Base-by-base conservation (phyloP, 495 filamentous ascomycete genomes). In the Aspergillus affinis region DNA sequence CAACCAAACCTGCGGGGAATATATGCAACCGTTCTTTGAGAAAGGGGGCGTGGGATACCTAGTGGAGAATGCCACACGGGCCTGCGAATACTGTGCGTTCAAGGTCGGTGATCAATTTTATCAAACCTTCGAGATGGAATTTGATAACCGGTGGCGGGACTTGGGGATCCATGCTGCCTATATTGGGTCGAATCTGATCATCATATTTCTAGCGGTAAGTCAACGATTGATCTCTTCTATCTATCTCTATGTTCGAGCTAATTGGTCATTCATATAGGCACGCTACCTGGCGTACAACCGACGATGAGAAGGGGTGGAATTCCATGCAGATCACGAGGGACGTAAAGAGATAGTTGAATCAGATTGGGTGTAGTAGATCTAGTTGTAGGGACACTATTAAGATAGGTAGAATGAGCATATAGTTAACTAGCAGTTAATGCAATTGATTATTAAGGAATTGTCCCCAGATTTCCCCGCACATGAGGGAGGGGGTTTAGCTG, bases 21-120 rank as follows among this genome's bases (percentile, higher is more conserved):
- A 94, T 71, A 90, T 91, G 87, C 57, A 70, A n/a, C 64, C 73
- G 0, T 90, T 88, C 69, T 92, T 94, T 61, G 73, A 75, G 5
- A 63, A 64, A 21, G 83, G 83, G 20, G 90, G 87, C 0, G 66
- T 84, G 0, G 90, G 90, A 0, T 93, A 93, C 65, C 65, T 93
- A 17, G 52, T 69, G 1, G 51, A 79, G 15, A 86, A 88, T 62
- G 75, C 77, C 0, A 89, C 86, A 0, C 81, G 72, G 17, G 71
- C 72, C 5, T 95, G 91, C 70, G 69, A 87, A 59, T 93, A 92
- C 68, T 95, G 91, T 65, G 89, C 90, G 19, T 93, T 83, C 69
- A 86, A 80, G 48, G 75, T 89, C 48, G 90, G 91, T 45, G 88
- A 94, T 61, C 78, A 94, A 70, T 94, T 93, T 63, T 94, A 90